Conservation (phyloP, 805 yeast species). For the Lipomyces anomalus region DNA sequence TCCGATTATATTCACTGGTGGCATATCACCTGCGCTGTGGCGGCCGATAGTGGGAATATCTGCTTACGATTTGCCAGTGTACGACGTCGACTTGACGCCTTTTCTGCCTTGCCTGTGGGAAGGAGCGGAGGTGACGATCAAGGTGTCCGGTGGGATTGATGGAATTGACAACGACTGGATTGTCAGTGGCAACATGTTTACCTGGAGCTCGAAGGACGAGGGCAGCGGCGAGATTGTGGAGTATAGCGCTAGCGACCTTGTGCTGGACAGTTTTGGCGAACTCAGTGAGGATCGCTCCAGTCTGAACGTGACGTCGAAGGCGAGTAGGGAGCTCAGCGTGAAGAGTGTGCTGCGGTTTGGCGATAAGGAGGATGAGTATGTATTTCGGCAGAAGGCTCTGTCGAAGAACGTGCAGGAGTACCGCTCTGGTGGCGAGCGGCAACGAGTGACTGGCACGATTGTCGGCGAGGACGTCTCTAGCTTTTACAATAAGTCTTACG, state of each 20-base stretch:
- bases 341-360: conserved; percentile 5
- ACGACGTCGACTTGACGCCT: conserved; percentile 65
- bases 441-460: conserved; percentile 9
- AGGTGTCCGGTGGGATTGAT: conserved; percentile 92
- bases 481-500: conserved; percentile 1
- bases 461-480: background rate
- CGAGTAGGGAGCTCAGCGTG: conserved; percentile 4
- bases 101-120: conserved; percentile 65
- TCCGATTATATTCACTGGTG: conserved; percentile 76
- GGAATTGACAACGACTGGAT: conserved; percentile 39
- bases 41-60: conserved; percentile 66
- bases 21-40: conserved; percentile 76
- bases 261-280: background rate
- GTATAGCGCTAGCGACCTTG: conserved; percentile 3
- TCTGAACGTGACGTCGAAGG: conserved; percentile 14
- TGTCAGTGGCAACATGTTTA: conserved; percentile 17
- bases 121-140: conserved; percentile 42
- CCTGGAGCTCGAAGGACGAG: conserved; percentile 9
- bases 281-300: conserved; percentile 1
- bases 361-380: background rate
- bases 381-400: background rate
- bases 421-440: conserved; percentile 8
- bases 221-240: conserved; percentile 10
- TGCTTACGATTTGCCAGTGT: conserved; percentile 68
- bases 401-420: conserved; percentile 9